Conservation (phyloP, 805 yeast genomes). For the Starmera quercuum region DNA sequence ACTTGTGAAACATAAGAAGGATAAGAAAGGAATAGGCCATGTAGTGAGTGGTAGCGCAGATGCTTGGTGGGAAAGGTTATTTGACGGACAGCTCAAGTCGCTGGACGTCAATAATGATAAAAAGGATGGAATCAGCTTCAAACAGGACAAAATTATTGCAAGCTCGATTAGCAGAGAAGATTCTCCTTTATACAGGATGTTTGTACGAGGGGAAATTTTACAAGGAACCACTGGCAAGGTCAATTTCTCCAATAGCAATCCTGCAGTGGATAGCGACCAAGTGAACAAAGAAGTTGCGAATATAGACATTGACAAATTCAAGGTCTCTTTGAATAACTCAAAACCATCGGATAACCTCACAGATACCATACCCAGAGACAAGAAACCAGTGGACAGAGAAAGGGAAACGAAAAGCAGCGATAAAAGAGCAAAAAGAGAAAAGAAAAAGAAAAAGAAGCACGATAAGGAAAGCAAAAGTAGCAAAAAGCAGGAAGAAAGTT, state of each 20-base stretch:
- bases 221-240: constrained; percentile 60
- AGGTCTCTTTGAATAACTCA: no score
- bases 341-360: no score
- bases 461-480: constrained; percentile 21
- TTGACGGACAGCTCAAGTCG: constrained; percentile 85
- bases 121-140: constrained; percentile 36
- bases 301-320: no score
- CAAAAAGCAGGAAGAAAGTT: constrained; percentile 15
- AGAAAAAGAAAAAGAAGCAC: constrained; percentile 21
- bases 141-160: constrained; percentile 42
- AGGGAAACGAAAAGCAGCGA: constrained; percentile 13
- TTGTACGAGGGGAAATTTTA: constrained; percentile 81
- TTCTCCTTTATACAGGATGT: constrained; percentile 78
- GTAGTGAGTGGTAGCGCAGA: constrained; percentile 50
- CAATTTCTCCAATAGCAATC: constrained; percentile 3
- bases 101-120: constrained; percentile 44
- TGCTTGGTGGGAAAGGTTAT: constrained; percentile 95
- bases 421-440: constrained; percentile 8
- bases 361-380: no score
- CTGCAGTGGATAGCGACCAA: no score
- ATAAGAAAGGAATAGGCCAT: constrained; percentile 86
- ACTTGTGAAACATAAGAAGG: constrained; percentile 83
- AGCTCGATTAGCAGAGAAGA: constrained; percentile 39
- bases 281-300: no score
- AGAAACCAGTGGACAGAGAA: constrained; percentile 25